phyloP scores from a whole-genome alignment of 176 grass and related monocot genomes.

The Puccinellia tenuiflora region DNA sequence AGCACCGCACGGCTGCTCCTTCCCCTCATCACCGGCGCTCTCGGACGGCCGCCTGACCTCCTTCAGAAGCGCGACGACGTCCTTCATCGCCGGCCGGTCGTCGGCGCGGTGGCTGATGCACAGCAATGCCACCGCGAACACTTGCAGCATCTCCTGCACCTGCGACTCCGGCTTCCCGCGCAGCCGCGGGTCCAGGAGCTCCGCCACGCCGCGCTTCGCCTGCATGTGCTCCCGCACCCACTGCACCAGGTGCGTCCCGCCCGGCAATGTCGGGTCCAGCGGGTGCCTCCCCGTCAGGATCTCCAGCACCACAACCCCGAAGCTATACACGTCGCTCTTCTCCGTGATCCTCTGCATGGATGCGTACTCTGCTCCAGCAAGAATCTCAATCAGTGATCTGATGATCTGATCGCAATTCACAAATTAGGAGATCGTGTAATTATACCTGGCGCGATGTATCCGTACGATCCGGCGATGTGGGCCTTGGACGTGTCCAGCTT shows the following conservation, averaged over 20 bases:
- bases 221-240: conserved; percentile 83
- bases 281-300: conserved; percentile 70
- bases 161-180: conserved; percentile 55
- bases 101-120: conserved; percentile 61
- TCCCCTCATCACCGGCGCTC: conserved; percentile 20
- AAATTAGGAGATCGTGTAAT: neutral
- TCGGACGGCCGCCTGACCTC: conserved; percentile 53
- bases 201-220: conserved; percentile 30
- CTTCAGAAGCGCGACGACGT: conserved; percentile 70
- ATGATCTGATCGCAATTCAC: neutral
- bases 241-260: conserved; percentile 66
- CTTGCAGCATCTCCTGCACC: conserved; percentile 87
- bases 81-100: conserved; percentile 87
- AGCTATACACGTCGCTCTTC: conserved; percentile 94
- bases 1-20: neutral
- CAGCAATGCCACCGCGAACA: conserved; percentile 52
- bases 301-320: conserved; percentile 76
- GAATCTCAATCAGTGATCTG: neutral
- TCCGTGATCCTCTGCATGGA: conserved; percentile 79
- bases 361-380: conserved; percentile 57
- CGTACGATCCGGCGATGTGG: conserved; percentile 76
- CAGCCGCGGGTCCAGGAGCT: conserved; percentile 70
- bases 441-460: conserved; percentile 88
- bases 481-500: conserved; percentile 59
- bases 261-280: conserved; percentile 67